A percentile compares a stretch with the other conserved stretches of the same genome.
These are phyloP conservation scores for Taphrina communis DNA, from an alignment of 1,139 yeast species.

Conservation along the genomic window DNA sequence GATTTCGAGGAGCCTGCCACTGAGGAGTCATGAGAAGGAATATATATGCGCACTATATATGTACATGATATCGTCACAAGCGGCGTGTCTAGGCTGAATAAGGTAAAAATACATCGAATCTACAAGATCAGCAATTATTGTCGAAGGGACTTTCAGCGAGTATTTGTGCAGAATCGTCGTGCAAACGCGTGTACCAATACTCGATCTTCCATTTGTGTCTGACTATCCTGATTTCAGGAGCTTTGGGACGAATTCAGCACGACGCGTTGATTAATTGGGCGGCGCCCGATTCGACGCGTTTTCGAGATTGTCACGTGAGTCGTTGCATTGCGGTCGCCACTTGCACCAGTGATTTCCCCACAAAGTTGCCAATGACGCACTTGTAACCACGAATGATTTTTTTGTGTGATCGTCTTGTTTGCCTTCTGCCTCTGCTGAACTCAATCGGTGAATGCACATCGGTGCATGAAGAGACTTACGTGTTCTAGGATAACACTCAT, in stretches of 20 bases:
- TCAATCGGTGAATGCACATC: neutral
- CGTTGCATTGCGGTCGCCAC: neutral
- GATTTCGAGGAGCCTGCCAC: constrained; percentile 35
- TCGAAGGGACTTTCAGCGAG: no score
- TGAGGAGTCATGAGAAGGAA: neutral
- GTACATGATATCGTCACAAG: neutral
- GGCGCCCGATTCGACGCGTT: neutral
- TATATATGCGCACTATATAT: neutral
- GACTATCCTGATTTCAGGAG: no score
- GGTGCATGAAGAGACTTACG: constrained; percentile 3
- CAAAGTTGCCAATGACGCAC: constrained; percentile 13
- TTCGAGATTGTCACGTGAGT: neutral
- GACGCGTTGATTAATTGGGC: neutral
- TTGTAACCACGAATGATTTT: neutral
- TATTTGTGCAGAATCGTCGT: no score
- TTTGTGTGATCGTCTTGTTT: no score
- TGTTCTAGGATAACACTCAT: neutral
- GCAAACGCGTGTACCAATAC: no score
- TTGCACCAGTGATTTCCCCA: neutral
- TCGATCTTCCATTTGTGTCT: no score
- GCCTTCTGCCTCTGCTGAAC: no score
- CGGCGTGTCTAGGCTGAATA: neutral
- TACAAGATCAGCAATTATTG: no score
- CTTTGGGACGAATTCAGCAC: neutral
- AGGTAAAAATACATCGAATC: neutral